Conservation (phyloP, 495 filamentous ascomycete species). For the Penicillium parvum region DNA sequence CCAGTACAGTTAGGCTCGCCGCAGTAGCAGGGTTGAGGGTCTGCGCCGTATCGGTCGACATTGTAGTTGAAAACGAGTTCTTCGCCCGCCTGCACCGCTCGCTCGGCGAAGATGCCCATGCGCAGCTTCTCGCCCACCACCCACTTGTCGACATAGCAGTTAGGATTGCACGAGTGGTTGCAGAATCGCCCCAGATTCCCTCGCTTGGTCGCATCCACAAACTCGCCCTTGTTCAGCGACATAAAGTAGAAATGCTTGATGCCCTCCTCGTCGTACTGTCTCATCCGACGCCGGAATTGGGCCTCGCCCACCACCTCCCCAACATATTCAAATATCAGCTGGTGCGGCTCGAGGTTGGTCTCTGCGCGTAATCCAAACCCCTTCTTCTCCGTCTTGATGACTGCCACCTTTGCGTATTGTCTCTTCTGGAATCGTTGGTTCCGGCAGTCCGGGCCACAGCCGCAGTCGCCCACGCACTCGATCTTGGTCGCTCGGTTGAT, state of each 20-base stretch:
- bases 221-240: slow-evolving; percentile 94
- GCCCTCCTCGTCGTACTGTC: slow-evolving; percentile 87
- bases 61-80: slow-evolving; percentile 99
- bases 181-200: slow-evolving; percentile 96
- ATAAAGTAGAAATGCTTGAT: slow-evolving; percentile 99
- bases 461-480: slow-evolving; percentile 83
- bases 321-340: slow-evolving; percentile 97
- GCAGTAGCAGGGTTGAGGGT: slow-evolving; percentile 96
- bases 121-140: slow-evolving; percentile 96
- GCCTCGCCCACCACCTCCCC: slow-evolving; percentile 95
- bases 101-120: slow-evolving; percentile 97
- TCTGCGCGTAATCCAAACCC: slow-evolving; percentile 88
- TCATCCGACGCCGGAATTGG: slow-evolving; percentile 80
- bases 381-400: slow-evolving; percentile 97
- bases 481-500: slow-evolving; percentile 98
- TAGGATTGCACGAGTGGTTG: slow-evolving; percentile 98
- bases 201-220: slow-evolving; percentile 95
- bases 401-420: slow-evolving; percentile 85
- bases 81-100: slow-evolving; percentile 80
- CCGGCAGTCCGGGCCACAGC: slow-evolving; percentile 81
- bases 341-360: slow-evolving; percentile 65
- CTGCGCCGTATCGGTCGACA: slow-evolving; percentile 94
- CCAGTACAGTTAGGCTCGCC: slow-evolving; percentile 92
- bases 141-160: slow-evolving; percentile 99
- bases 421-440: slow-evolving; percentile 93